Evolutionary conservation across 2,329 filamentous ascomycete genomes (phyloP), one percentile per base, ranked within the genome.

Genomic region (Plenodomus biglobosus): DNA sequence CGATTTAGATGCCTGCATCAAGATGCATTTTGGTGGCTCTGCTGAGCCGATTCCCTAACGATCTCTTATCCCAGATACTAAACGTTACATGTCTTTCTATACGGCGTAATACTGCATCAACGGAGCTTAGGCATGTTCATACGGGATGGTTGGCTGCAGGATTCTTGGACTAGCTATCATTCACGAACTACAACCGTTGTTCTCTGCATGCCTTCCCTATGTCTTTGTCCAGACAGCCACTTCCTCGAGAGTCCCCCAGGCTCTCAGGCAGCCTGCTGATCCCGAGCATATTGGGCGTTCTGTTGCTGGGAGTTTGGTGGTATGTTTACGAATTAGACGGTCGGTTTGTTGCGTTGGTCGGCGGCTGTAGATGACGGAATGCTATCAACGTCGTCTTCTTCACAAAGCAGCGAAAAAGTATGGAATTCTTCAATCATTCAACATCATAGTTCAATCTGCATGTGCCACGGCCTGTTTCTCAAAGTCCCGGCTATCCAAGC

Each of bases 1-100:
- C 59, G 54, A 65, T 65, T 58, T 65, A 61, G 62, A 69, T 63
- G 61, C 59, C 55, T 60, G 57, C 59, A 64, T 64, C 56, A 62
- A 44, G 49, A 56, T 56, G 52, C 52, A 55, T 56, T 40, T 54
- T 56, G 53, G 52, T 59, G 50, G 55, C 51, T 58, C 16, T 39
- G 42, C 30, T 42, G 44, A 38, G 34, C 32, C 42, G 42, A 42
- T 42, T 37, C 41, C 40, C 39, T 37, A 32, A 49, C 43, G 50
- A 46, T 40, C 42, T 58, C 52, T 40, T 52, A 46, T 46, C 49
- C 48, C 43, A 40, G 32, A 50, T 44, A 41, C 39, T 48, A 52
- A 46, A 50, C 22, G 22, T 42, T 50, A 52, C 47, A 53, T 55
- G 56, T 54, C 59, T 56, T 52, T 40, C 46, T 48, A 51, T 53